phyloP scores from a whole-genome alignment of 352 stramenopile species.

The Pelagophyceae sp. region DNA sequence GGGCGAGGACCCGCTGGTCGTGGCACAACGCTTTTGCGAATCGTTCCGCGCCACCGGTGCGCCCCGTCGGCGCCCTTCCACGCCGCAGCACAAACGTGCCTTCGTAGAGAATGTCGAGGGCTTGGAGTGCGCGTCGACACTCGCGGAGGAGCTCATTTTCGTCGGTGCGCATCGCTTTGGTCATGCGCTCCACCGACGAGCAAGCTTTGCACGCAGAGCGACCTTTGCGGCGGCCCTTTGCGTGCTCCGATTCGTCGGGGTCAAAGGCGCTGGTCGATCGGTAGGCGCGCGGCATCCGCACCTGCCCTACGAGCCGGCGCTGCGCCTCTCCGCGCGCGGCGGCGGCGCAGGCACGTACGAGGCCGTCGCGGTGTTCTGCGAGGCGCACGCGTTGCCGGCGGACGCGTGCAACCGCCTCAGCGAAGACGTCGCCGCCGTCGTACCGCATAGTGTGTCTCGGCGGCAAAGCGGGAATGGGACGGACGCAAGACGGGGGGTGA shows the following conservation, averaged over 20 bases:
- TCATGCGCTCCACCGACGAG: too few species aligned
- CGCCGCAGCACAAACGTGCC: background rate
- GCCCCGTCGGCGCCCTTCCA: background rate
- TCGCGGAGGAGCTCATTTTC: conserved; percentile 14
- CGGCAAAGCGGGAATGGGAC: too few species aligned
- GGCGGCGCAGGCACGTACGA: too few species aligned
- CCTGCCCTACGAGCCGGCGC: background rate
- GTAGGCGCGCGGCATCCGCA: background rate
- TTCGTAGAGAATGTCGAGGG: background rate
- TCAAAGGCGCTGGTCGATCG: background rate
- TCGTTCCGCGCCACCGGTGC: background rate
- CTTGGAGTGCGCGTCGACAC: background rate
- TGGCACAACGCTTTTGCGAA: background rate
- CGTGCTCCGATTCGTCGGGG: background rate
- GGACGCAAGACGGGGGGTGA: too few species aligned
- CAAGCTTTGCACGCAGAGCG: too few species aligned
- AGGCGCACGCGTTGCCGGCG: background rate
- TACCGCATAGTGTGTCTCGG: too few species aligned
- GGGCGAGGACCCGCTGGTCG: background rate
- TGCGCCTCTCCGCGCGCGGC: background rate
- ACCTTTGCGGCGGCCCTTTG: background rate
- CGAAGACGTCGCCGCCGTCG: background rate
- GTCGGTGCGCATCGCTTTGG: too few species aligned
- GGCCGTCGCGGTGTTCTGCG: background rate
- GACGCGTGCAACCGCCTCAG: background rate